Conservation (phyloP, 352 stramenopile genomes). For the Pythium folliculosum region DNA sequence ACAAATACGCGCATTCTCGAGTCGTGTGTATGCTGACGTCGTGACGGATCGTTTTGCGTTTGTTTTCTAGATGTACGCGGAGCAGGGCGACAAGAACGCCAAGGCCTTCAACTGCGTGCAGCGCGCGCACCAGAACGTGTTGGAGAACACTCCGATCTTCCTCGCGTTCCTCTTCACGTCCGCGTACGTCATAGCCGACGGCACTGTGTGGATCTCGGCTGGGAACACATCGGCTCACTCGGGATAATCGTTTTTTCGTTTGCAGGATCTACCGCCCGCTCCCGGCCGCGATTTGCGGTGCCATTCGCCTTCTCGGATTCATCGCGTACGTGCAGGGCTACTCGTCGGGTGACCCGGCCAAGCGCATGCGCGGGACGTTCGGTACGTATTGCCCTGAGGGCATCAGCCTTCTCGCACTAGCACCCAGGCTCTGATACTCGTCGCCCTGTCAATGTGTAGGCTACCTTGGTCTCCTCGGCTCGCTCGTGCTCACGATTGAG, state of each 20-base stretch:
- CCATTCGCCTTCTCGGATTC: constrained; percentile 63
- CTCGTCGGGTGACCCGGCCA: constrained; percentile 57
- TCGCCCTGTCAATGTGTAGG: too few relatives aligned
- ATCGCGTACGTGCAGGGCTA: constrained; percentile 71
- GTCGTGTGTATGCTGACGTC: neutral
- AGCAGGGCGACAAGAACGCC: constrained; percentile 88
- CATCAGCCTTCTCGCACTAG: too few relatives aligned
- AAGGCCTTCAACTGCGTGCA: constrained; percentile 92
- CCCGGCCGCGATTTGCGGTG: constrained; percentile 55
- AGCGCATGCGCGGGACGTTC: constrained; percentile 49
- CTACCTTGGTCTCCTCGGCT: constrained; percentile 49
- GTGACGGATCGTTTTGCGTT: neutral
- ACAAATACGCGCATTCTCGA: neutral
- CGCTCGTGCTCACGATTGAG: constrained; percentile 39
- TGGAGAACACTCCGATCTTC: constrained; percentile 86
- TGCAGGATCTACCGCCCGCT: constrained; percentile 60
- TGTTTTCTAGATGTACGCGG: constrained; percentile 75
- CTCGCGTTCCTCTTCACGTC: constrained; percentile 57
- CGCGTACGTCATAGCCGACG: constrained; percentile 41
- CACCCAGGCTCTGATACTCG: too few relatives aligned
- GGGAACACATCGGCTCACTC: too few relatives aligned
- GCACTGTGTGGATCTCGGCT: neutral
- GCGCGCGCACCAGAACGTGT: constrained; percentile 90
- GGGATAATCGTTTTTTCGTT: neutral
- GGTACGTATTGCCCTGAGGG: constrained; percentile 7